These are phyloP conservation scores for Syncephalastrum contaminatum DNA, from an alignment of 371 early-diverging fungal species.

Conservation along the genomic window DNA sequence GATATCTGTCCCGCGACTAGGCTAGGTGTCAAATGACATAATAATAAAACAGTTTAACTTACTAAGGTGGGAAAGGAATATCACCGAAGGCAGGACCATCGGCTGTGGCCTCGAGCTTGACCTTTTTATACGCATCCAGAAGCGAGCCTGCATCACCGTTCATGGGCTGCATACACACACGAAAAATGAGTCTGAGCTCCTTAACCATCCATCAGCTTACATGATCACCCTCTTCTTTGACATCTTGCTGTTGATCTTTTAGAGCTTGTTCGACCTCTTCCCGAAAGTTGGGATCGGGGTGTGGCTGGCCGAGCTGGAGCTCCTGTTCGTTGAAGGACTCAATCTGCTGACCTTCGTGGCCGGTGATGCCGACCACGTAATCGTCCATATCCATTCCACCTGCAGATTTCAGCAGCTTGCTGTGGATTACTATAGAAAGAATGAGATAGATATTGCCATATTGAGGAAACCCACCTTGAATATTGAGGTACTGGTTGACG, in stretches of 20 bases:
- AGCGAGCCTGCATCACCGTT: constrained; percentile 23
- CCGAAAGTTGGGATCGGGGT: constrained; percentile 35
- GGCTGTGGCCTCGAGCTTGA: constrained; percentile 31
- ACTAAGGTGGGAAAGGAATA: constrained; percentile 75
- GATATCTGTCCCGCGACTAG: constrained; percentile 70
- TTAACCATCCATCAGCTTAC: not conserved
- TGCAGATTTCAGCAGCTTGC: constrained; percentile 23
- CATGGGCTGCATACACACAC: constrained; percentile 3
- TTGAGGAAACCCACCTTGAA: constrained; percentile 59
- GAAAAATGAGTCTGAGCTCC: not conserved
- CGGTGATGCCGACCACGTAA: constrained; percentile 73
- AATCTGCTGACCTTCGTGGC: constrained; percentile 74
- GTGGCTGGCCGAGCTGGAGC: constrained; percentile 38
- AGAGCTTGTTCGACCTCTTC: constrained; percentile 44
- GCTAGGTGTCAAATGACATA: constrained; percentile 10
- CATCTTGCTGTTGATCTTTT: constrained; percentile 24
- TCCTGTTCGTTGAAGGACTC: constrained; percentile 74
- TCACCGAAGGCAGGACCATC: constrained; percentile 46
- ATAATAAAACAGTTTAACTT: constrained; percentile 44
- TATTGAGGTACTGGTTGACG: constrained; percentile 93
- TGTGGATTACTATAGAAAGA: constrained; percentile 19
- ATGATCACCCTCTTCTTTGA: constrained; percentile 15
- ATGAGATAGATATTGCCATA: not conserved
- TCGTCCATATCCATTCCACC: constrained; percentile 51
- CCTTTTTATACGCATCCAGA: constrained; percentile 46